phyloP scores from a whole-genome alignment of 331 rosid species.

The Prunus yedoensis region DNA sequence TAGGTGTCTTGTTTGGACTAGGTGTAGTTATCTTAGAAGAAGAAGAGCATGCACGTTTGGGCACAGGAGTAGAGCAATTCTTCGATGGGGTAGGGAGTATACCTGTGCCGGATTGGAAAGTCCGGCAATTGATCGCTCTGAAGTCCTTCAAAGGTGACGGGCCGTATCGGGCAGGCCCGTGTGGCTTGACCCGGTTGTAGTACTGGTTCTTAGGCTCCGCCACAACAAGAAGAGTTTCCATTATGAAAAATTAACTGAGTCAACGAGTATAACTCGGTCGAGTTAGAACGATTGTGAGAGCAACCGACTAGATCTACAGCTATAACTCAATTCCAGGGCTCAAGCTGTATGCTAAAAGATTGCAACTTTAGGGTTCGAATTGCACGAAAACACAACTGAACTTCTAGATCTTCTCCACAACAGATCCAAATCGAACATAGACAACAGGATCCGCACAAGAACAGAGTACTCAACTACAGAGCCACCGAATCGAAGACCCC shows the following conservation, averaged over 20 bases:
- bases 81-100: conserved; percentile 63
- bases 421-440: conserved; percentile 37
- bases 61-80: conserved; percentile 34
- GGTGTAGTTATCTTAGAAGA: conserved; percentile 43
- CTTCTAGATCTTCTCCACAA: conserved; percentile 28
- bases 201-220: conserved; percentile 72
- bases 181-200: conserved; percentile 41
- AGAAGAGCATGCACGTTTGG: conserved; percentile 19
- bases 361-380: not conserved
- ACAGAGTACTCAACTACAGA: too few relatives aligned
- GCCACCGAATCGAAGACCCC: too few relatives aligned
- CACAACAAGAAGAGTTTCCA: conserved; percentile 80
- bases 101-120: conserved; percentile 66
- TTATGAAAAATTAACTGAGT: conserved; percentile 24
- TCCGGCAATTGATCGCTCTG: conserved; percentile 66
- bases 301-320: conserved; percentile 38
- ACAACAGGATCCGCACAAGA: not conserved
- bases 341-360: conserved; percentile 11
- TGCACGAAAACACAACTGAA: not conserved
- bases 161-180: conserved; percentile 47
- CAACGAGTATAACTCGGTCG: conserved; percentile 2
- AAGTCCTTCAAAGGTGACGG: conserved; percentile 48
- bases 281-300: not conserved
- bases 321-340: conserved; percentile 24
- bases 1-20: conserved; percentile 1